phyloP scores from a whole-genome alignment of 257 asterid genomes.

The Penstemon barbatus region DNA sequence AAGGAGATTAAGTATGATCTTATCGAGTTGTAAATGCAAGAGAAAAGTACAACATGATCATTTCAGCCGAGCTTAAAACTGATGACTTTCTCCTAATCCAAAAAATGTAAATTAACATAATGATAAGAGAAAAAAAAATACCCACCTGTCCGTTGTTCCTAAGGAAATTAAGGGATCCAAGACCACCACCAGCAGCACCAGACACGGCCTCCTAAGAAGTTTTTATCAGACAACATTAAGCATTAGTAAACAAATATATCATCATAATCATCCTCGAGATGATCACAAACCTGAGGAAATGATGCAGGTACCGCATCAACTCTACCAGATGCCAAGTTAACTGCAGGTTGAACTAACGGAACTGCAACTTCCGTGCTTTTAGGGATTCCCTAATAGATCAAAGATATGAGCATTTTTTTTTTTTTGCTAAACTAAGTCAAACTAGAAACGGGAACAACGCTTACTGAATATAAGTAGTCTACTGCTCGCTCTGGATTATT shows the following conservation, averaged over 20 bases:
- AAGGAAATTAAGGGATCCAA: slow-evolving; percentile 81
- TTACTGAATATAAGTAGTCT: slow-evolving; percentile 67
- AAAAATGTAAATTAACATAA: not conserved
- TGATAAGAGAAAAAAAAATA: not conserved
- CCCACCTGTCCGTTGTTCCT: slow-evolving; percentile 78
- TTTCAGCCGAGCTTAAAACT: not conserved
- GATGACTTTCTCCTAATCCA: not conserved
- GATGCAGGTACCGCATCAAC: slow-evolving; percentile 42
- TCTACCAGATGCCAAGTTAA: slow-evolving; percentile 41
- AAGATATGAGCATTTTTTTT: slow-evolving; percentile 13
- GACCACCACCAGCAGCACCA: slow-evolving; percentile 55
- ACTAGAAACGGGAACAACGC: slow-evolving; percentile 24
- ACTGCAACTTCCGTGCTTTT: slow-evolving; percentile 64
- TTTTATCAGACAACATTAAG: slow-evolving; percentile 25
- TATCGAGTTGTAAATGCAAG: not conserved
- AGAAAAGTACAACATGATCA: not conserved
- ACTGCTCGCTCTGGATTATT: slow-evolving; percentile 50
- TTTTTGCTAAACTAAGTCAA: not conserved
- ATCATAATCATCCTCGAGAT: slow-evolving; percentile 16
- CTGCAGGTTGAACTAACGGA: slow-evolving; percentile 51
- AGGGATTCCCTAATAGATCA: slow-evolving; percentile 66
- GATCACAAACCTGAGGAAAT: slow-evolving; percentile 72
- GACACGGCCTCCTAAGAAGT: slow-evolving; percentile 55
- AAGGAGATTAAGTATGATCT: not conserved
- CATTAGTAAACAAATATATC: slow-evolving; percentile 10